Percentiles rank a stretch among this genome's conserved stretches.
These are phyloP conservation scores for Cerioporus squamosus DNA, from an alignment of 1,284 basidiomycete genomes.

Conservation along the genomic window DNA sequence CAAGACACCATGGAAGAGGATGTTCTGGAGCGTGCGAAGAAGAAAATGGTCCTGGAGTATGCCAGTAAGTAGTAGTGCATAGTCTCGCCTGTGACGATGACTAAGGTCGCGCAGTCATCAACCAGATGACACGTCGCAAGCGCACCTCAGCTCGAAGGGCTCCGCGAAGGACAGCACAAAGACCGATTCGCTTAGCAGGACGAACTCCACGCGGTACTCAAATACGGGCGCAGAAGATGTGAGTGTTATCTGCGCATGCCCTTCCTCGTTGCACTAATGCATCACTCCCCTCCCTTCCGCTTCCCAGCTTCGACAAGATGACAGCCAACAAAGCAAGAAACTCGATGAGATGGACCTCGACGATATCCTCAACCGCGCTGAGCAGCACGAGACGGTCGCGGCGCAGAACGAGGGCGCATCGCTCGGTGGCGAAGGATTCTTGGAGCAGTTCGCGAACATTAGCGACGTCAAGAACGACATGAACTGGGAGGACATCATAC, in stretches of 20 bases:
- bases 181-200: slow-evolving; percentile 93
- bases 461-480: slow-evolving; percentile 99
- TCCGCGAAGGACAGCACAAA: slow-evolving; percentile 66
- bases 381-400: slow-evolving; percentile 94
- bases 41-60: slow-evolving; percentile 99
- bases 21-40: slow-evolving; percentile 95
- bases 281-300: slow-evolving; percentile 5
- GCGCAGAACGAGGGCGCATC: slow-evolving; percentile 82
- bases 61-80: slow-evolving; percentile 73
- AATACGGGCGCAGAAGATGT: slow-evolving; percentile 99
- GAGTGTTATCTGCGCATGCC: slow-evolving; percentile 29
- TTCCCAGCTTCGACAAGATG: slow-evolving; percentile 91
- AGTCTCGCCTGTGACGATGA: slow-evolving; percentile 22
- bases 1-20: slow-evolving; percentile 99
- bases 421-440: slow-evolving; percentile 95
- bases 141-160: slow-evolving; percentile 87
- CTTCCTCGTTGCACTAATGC: slow-evolving; percentile 14
- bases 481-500: slow-evolving; percentile 99
- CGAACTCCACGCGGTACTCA: slow-evolving; percentile 97
- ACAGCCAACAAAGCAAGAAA: slow-evolving; percentile 91
- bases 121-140: slow-evolving; percentile 99
- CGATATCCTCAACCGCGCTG: slow-evolving; percentile 96
- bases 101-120: slow-evolving; percentile 75
- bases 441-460: slow-evolving; percentile 94
- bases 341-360: slow-evolving; percentile 99